phyloP scores from a whole-genome alignment of 2,329 filamentous ascomycete genomes.

The Thielaviopsis musarum region DNA sequence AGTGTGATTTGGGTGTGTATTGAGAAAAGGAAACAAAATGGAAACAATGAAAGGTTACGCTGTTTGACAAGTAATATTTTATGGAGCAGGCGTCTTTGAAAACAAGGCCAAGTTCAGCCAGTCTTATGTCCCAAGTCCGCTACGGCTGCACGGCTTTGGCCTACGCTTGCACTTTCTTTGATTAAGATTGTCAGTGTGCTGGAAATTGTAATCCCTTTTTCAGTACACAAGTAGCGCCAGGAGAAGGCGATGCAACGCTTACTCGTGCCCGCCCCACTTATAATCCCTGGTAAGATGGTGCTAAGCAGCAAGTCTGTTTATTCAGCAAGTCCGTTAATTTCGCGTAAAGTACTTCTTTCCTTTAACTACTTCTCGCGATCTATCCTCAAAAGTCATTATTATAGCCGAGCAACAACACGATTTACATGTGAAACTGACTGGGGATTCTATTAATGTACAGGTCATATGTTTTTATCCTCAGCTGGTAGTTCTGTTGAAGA shows the following conservation, averaged over 20 bases:
- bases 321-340: no score
- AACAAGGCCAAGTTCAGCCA: neutral
- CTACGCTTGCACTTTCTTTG: neutral
- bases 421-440: no score
- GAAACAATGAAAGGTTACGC: neutral
- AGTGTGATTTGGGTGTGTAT: neutral
- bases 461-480: no score
- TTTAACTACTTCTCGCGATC: no score
- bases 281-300: no score
- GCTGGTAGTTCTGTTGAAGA: no score
- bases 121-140: neutral
- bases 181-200: neutral
- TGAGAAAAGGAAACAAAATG: neutral
- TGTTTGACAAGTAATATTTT: neutral
- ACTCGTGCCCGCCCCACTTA: neutral
- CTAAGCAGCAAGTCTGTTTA: no score
- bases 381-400: no score
- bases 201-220: neutral
- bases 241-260: neutral
- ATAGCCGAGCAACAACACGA: no score
- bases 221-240: neutral
- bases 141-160: neutral
- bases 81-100: neutral
- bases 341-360: no score
- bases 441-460: no score